These are phyloP conservation scores for Coniferiporia weirii DNA, from an alignment of 1,284 basidiomycete genomes.

Conservation along the genomic window DNA sequence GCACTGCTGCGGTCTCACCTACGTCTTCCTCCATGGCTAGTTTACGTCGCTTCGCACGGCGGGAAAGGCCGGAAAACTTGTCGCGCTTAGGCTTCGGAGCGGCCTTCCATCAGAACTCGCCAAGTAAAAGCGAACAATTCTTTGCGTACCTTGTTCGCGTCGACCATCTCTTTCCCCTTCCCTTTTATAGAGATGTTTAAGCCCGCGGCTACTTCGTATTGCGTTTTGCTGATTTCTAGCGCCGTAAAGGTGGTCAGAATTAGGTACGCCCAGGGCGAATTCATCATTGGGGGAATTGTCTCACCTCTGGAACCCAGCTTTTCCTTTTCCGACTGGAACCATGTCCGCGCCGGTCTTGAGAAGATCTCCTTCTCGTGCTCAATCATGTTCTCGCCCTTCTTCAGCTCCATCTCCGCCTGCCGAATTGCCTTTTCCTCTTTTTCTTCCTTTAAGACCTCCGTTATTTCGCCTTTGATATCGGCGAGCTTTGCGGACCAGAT, in stretches of 20 bases:
- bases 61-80: constrained; percentile 79
- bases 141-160: constrained; percentile 35
- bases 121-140: neutral
- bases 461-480: constrained; percentile 73
- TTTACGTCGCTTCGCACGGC: constrained; percentile 81
- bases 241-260: constrained; percentile 1
- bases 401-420: constrained; percentile 93
- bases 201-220: constrained; percentile 53
- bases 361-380: constrained; percentile 95
- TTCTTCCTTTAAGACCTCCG: constrained; percentile 85
- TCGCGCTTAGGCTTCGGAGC: constrained; percentile 67
- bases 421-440: constrained; percentile 92
- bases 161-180: constrained; percentile 29
- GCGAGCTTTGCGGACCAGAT: constrained; percentile 73
- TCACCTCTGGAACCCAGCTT: constrained; percentile 77
- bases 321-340: constrained; percentile 93
- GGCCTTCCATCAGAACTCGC: constrained; percentile 10
- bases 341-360: constrained; percentile 89
- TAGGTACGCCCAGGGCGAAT: neutral
- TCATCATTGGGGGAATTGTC: constrained; percentile 18
- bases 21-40: constrained; percentile 79
- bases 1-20: constrained; percentile 50
- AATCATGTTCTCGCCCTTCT: constrained; percentile 94
- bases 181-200: constrained; percentile 29
- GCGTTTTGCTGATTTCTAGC: constrained; percentile 66